Evolutionary conservation across 1,284 basidiomycete genomes (phyloP).

Genomic region (Fomitopsis schrenkii): DNA sequence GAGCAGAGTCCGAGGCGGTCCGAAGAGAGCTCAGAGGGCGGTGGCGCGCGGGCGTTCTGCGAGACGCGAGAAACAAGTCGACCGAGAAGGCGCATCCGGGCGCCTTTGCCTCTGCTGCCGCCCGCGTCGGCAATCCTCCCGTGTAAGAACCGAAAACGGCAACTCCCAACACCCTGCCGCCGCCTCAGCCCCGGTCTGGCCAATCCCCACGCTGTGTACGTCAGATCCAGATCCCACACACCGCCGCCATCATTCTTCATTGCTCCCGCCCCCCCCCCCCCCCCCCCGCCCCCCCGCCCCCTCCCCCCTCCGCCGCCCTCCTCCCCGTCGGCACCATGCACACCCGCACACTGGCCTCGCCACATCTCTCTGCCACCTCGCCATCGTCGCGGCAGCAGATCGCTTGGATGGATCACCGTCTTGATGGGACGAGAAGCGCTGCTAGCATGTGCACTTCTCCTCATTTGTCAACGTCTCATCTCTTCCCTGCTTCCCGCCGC

Average conservation of each 20-base stretch:
- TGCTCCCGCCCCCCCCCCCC: neutral
- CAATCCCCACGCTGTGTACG: neutral
- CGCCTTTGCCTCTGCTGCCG: neutral
- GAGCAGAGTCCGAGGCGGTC: slow-evolving; percentile 7
- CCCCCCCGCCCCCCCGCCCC: neutral
- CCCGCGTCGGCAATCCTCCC: neutral
- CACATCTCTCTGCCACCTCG: neutral
- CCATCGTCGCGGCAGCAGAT: neutral
- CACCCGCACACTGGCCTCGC: slow-evolving; percentile 9
- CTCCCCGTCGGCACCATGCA: slow-evolving; percentile 1
- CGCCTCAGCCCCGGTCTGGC: neutral
- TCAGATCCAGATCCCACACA: slow-evolving; percentile 4
- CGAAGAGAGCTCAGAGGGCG: slow-evolving; percentile 1
- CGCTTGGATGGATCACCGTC: slow-evolving; percentile 3
- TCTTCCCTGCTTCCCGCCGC: slow-evolving; percentile 4
- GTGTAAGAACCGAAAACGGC: neutral
- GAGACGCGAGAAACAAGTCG: neutral
- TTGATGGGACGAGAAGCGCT: slow-evolving; percentile 20
- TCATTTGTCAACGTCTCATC: slow-evolving; percentile 10
- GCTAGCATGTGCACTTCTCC: slow-evolving; percentile 17
- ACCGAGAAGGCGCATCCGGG: slow-evolving; percentile 3
- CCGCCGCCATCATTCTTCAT: neutral
- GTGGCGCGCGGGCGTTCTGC: slow-evolving; percentile 5
- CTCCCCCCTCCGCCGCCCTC: neutral
- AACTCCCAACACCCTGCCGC: neutral